phyloP scores from a whole-genome alignment of 345 rosid species.

The Acer yangbiense region DNA sequence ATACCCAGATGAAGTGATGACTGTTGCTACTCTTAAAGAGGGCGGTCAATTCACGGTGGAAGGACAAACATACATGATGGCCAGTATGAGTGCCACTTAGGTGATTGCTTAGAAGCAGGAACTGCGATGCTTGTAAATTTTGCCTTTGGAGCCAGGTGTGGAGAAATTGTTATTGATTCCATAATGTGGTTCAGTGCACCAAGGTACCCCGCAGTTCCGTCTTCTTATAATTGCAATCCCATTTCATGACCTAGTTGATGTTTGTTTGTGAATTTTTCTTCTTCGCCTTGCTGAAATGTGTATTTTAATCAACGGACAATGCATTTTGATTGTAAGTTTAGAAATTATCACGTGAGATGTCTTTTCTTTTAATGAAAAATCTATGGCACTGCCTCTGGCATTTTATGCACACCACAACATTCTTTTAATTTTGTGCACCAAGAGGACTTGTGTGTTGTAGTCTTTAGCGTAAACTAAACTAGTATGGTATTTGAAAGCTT shows the following conservation, averaged over 20 bases:
- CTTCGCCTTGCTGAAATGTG: background rate
- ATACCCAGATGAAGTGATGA: constrained; percentile 15
- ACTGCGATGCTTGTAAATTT: constrained; percentile 35
- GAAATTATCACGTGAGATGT: constrained; percentile 9
- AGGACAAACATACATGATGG: constrained; percentile 27
- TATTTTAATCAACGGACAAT: background rate
- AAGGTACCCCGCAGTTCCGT: constrained; percentile 6
- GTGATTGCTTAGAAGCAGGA: constrained; percentile 25
- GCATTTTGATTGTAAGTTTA: constrained; percentile 14
- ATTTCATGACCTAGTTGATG: constrained; percentile 10
- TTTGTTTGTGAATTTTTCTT: constrained; percentile 4
- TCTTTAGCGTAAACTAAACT: background rate
- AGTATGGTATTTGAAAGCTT: background rate
- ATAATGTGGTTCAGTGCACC: constrained; percentile 22
- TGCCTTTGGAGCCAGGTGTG: constrained; percentile 37
- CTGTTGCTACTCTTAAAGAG: constrained; percentile 17
- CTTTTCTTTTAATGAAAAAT: background rate
- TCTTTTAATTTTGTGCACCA: background rate
- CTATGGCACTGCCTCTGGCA: background rate
- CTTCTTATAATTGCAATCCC: constrained; percentile 13
- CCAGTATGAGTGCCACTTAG: constrained; percentile 18
- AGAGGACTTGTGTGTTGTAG: background rate
- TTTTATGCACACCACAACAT: background rate
- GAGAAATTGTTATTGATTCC: constrained; percentile 23
- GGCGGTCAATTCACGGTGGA: constrained; percentile 4